Evolutionary conservation across 177 flowering plant genomes (phyloP), one percentile per base, ranked within the genome.

Genomic region (Vitis hybrid): DNA sequence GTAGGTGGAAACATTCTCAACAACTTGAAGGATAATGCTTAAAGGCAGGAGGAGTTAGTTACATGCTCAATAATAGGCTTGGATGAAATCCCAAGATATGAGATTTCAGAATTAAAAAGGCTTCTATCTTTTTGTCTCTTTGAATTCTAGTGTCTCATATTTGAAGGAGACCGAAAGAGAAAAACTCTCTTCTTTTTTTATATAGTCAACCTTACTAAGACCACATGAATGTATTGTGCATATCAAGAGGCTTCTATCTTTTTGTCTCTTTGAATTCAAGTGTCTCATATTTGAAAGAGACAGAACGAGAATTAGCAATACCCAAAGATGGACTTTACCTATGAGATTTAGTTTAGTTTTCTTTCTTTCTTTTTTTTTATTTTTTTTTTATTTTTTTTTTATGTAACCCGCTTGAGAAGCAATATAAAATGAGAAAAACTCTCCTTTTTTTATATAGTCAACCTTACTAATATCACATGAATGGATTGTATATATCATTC

Each of bases 361-460:
- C 4, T 2, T 26, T 26, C 0, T 26, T 2, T 26, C 0, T 26
- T 26, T 2, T 0, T 26, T 2, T 26, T 2, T 0, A 0, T 21
- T 23, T 21, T 0, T 1, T 21, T 23, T 23, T 1, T 26, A 2
- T 26, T 26, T 26, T 26, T 3, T 2, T 11, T 13, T 17, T 54
- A 54, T 14, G 56, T 54, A 54, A 54, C 15, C 15, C n/a, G 2
- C 56, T 14, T 54, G 56, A 14, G 6, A 54, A 54, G 5, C 56
- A 54, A 54, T 54, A 15, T 15, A 14, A 54, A 13, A 54, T 14
- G 56, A 54, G 56, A 54, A 54, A 17, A 12, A 2, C 56, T 18
- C 18, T 26, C 30, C 60, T 17, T 57, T 19, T 14, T 57, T 57
- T 7, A 18, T 6, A 17, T 17, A 18, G 11, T 57, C 18, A 6